A percentile compares a stretch with the other conserved stretches of the same genome.
These are phyloP conservation scores for Protomyces macrosporus DNA, from an alignment of 1,139 yeast species.

Conservation along the genomic window DNA sequence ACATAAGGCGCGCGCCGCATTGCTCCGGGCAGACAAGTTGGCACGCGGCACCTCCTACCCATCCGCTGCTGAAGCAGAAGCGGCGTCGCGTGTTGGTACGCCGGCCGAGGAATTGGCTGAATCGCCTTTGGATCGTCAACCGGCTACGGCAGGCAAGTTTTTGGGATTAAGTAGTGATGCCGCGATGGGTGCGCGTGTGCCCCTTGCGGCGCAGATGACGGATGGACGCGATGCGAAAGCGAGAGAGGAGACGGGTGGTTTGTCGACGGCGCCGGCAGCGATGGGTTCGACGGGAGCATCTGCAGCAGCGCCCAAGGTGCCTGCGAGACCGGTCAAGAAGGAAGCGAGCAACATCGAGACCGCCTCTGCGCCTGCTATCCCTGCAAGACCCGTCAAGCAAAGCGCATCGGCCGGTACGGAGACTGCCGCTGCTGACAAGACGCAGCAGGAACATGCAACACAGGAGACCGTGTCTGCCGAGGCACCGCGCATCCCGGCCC, in stretches of 20 bases:
- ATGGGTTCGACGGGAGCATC: background rate
- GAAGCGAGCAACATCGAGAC: background rate
- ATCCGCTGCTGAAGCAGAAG: conserved; percentile 4
- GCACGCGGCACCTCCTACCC: conserved; percentile 22
- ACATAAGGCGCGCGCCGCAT: conserved; percentile 21
- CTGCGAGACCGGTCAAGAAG: conserved; percentile 1
- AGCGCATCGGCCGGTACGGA: background rate
- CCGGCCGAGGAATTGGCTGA: background rate
- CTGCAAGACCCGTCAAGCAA: background rate
- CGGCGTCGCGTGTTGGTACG: background rate
- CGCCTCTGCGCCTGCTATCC: too few species aligned
- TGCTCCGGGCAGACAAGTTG: conserved; percentile 2
- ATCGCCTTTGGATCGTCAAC: background rate
- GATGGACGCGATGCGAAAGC: conserved; percentile 13
- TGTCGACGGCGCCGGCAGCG: background rate
- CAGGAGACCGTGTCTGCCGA: background rate
- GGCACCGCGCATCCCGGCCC: conserved; percentile 1
- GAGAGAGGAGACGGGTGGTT: background rate
- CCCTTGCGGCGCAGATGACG: conserved; percentile 16
- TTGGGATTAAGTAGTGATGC: conserved; percentile 12
- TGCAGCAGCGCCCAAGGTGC: background rate
- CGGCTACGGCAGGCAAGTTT: conserved; percentile 14
- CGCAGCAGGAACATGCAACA: background rate
- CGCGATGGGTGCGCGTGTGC: conserved; percentile 19
- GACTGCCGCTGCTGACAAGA: too few species aligned